Conservation (phyloP, 2,329 filamentous ascomycete genomes). For the Sclerotinia spermophila region DNA sequence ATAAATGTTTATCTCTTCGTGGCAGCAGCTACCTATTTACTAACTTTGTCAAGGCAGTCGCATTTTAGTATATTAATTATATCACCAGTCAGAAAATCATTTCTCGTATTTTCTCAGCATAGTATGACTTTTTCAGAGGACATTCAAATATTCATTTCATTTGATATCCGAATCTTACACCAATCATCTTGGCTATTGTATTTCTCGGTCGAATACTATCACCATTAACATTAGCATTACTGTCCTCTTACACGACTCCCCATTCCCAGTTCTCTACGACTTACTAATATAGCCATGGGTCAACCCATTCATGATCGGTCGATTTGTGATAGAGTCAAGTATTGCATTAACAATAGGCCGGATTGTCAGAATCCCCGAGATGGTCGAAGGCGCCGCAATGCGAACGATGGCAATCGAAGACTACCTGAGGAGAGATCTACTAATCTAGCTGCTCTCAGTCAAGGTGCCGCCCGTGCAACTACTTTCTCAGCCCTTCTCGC, state of each 20-base stretch:
- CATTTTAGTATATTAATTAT: background rate
- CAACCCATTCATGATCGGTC: background rate
- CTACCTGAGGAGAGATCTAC: background rate
- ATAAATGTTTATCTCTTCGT: background rate
- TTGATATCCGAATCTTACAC: background rate
- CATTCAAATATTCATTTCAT: background rate
- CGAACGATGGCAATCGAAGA: background rate
- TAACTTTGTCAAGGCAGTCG: background rate
- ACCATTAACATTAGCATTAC: background rate
- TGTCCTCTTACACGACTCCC: background rate
- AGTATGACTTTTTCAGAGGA: background rate
- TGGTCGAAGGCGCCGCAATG: background rate
- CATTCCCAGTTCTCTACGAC: background rate
- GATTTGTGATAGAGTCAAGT: background rate
- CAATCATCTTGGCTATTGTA: background rate
- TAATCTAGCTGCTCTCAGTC: background rate
- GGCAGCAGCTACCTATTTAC: background rate
- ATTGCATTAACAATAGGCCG: background rate
- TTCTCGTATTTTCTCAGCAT: background rate
- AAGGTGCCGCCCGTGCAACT: no score
- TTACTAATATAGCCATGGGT: background rate
- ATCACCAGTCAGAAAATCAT: background rate
- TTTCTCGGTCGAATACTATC: background rate
- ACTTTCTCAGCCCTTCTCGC: no score
- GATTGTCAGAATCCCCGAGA: background rate